phyloP scores from a whole-genome alignment of 176 grass and related monocot genomes.

The Aegilops speltoides region DNA sequence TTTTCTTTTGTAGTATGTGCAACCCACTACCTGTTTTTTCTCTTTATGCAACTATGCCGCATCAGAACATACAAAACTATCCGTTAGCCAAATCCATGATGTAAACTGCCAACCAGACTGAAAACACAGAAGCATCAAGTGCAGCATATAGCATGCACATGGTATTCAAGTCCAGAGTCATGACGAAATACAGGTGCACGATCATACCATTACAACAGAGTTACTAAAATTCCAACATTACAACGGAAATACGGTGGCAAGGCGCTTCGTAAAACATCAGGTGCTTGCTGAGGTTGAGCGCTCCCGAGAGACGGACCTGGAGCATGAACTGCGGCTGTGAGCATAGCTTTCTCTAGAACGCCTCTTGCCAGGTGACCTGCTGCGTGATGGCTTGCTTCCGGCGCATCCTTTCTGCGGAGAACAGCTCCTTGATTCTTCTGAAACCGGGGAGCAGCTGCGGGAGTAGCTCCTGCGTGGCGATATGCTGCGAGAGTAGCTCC shows the following conservation, averaged over 20 bases:
- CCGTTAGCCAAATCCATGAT: neutral
- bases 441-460: slow-evolving; percentile 26
- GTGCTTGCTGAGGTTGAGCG: neutral
- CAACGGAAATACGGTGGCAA: neutral
- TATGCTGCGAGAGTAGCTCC: slow-evolving; percentile 35
- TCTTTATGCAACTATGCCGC: no score
- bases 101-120: neutral
- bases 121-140: no score
- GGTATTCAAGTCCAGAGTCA: neutral
- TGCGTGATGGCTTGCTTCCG: neutral
- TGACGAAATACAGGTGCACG: neutral
- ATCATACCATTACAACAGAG: neutral
- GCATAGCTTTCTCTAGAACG: slow-evolving; percentile 64
- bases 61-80: no score
- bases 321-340: slow-evolving; percentile 54
- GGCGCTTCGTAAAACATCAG: neutral
- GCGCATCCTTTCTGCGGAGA: slow-evolving; percentile 10
- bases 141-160: no score
- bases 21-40: no score
- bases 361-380: slow-evolving; percentile 33
- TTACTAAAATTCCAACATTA: neutral
- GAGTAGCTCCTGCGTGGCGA: slow-evolving; percentile 41
- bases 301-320: slow-evolving; percentile 39
- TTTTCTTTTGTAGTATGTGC: no score
- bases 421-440: slow-evolving; percentile 24